Evolutionary conservation across 208 protist species (phyloP), one percentile per base, ranked within the genome.

Genomic region (Endotrypanum monterogeii): DNA sequence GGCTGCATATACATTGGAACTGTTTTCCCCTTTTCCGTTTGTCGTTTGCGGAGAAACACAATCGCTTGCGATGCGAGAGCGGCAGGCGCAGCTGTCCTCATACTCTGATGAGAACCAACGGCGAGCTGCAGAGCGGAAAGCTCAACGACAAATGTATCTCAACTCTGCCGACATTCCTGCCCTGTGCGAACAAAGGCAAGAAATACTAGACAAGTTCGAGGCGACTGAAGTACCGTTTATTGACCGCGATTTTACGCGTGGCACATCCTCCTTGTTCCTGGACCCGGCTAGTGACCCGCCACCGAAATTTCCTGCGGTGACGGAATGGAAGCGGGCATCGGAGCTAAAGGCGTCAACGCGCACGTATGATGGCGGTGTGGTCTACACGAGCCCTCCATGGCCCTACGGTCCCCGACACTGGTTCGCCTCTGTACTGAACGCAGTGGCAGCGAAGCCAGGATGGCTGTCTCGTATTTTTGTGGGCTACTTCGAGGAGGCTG

Each of bases 161-260:
- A 18, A 41, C 60, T 37, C 28, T 16, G 32, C 63, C 25, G 67
- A 74, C 44, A 25, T 66, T 20, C 39, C 63, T 8, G 37, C 72
- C n/a, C 57, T 78, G 56, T 77, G 84, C 30, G 82, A 86, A 52
- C 80, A 83, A 44, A 71, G 79, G 6, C 37, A 25, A 18, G 62
- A 20, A 1, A 92, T 96, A 54, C 56, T 94, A 44, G 68, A 80
- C 14, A 69, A 67, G 16, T 87, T 83, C 69, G 70, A 89, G 32
- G 61, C 73, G 37, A 88, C 77, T 20, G 88, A 86, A 1, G 54
- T 75, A 52, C 78, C 83, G 56, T 94, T 88, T 67, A 61, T 79
- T 39, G 94, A 98, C 73, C 80, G 86, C 20, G 92, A 96, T 56
- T 98, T 98, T 67, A 92, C 94, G 1, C 84, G 85, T 39, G 91